Percentiles rank a stretch among this genome's conserved stretches.
Evolutionary conservation across 257 asterid species (phyloP).

Genomic region (Capsicum pubescens): DNA sequence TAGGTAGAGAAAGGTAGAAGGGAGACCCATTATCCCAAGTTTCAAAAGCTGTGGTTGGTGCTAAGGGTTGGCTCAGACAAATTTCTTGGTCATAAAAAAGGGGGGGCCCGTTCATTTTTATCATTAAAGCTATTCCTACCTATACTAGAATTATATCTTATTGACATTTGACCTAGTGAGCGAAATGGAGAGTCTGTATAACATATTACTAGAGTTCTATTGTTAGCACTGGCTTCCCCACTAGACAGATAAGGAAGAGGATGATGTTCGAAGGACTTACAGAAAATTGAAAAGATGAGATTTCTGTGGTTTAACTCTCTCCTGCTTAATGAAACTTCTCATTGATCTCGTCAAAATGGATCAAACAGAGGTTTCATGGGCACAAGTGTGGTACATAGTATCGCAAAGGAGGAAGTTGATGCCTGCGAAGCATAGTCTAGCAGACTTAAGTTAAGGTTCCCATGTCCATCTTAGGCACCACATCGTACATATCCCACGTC

Average conservation of each 20-base stretch:
- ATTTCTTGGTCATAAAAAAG: too few species aligned
- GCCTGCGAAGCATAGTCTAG: neutral
- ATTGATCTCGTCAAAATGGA: conserved; percentile 23
- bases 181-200: neutral
- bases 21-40: neutral
- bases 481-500: neutral
- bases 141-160: conserved; percentile 3
- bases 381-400: neutral
- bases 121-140: neutral
- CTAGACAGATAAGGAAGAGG: neutral
- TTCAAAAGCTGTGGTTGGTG: too few species aligned
- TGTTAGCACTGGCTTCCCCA: neutral
- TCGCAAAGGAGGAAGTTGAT: neutral
- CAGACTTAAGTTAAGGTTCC: neutral
- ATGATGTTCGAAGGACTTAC: neutral
- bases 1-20: neutral
- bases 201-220: conserved; percentile 11
- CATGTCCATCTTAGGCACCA: conserved; percentile 21
- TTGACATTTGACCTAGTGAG: neutral
- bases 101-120: too few species aligned
- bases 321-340: conserved; percentile 15
- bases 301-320: neutral
- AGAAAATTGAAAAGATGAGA: neutral
- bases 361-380: neutral
- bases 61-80: too few species aligned